Conservation (phyloP, 2,329 filamentous ascomycete species). For the Cladosporium cucumerinum region DNA sequence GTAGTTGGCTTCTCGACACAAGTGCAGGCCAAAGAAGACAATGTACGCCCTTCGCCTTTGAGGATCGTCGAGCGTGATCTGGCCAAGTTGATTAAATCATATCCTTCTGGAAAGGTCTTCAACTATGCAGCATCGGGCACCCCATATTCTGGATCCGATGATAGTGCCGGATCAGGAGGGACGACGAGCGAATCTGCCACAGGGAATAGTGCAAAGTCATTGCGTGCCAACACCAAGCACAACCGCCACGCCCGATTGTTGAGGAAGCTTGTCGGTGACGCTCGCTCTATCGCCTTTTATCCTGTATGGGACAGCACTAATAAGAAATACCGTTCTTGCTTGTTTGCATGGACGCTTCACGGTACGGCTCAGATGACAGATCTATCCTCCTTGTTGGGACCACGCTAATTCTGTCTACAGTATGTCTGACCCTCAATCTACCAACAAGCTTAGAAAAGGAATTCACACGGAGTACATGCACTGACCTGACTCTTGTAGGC, state of each 20-base stretch:
- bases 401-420: neutral
- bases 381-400: neutral
- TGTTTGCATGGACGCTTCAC: constrained; percentile 40
- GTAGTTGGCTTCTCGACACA: neutral
- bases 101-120: constrained; percentile 28
- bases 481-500: constrained; percentile 17
- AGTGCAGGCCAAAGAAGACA: neutral
- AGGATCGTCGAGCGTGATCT: neutral
- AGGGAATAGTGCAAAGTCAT: neutral
- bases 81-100: constrained; percentile 21
- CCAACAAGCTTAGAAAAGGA: constrained; percentile 35
- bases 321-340: constrained; percentile 5
- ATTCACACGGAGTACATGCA: constrained; percentile 15
- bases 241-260: neutral
- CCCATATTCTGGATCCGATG: constrained; percentile 24
- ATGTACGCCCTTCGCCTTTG: neutral
- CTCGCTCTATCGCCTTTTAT: constrained; percentile 12
- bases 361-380: too few species aligned
- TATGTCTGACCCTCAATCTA: constrained; percentile 26
- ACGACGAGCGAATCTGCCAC: neutral
- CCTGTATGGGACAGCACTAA: constrained; percentile 14
- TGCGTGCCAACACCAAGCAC: neutral
- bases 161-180: neutral
- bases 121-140: constrained; percentile 24
- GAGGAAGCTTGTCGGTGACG: constrained; percentile 1